These are phyloP conservation scores for Waltergamsia citrina DNA, from an alignment of 2,329 filamentous ascomycete genomes.

Conservation along the genomic window DNA sequence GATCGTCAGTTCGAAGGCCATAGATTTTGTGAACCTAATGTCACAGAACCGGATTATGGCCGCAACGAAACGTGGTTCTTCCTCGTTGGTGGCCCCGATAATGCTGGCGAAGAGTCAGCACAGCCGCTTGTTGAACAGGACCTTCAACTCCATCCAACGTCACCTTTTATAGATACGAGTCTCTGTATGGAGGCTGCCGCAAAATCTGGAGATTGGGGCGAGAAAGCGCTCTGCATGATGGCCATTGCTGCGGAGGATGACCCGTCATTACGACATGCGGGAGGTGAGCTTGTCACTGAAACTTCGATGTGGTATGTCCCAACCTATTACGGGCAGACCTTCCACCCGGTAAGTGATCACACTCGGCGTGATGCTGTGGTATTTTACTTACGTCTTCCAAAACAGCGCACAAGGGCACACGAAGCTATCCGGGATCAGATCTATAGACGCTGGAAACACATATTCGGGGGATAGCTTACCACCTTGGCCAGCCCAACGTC, in stretches of 20 bases:
- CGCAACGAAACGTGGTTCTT: slow-evolving; percentile 38
- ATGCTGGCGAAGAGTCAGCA: slow-evolving; percentile 9
- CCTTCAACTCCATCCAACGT: slow-evolving; percentile 16
- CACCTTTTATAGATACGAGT: slow-evolving; percentile 24
- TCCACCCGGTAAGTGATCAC: slow-evolving; percentile 26
- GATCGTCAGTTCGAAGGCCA: slow-evolving; percentile 33
- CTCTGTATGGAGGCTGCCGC: slow-evolving; percentile 23
- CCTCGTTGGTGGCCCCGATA: slow-evolving; percentile 33
- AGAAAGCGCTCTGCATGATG: slow-evolving; percentile 33
- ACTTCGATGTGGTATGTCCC: slow-evolving; percentile 34
- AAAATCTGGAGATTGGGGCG: slow-evolving; percentile 30
- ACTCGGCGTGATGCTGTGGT: too few species aligned
- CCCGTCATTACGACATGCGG: slow-evolving; percentile 19
- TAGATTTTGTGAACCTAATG: slow-evolving; percentile 29
- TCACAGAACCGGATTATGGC: slow-evolving; percentile 32
- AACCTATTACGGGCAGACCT: slow-evolving; percentile 34
- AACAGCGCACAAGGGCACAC: slow-evolving; percentile 9
- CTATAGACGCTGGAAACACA: slow-evolving; percentile 7
- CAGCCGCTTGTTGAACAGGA: slow-evolving; percentile 4
- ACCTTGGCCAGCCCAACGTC: too few species aligned
- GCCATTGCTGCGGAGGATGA: slow-evolving; percentile 25
- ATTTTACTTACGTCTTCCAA: too few species aligned
- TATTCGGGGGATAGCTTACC: background rate
- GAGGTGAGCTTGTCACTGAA: slow-evolving; percentile 17
- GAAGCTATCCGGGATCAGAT: slow-evolving; percentile 9